Percentiles rank a stretch among this genome's conserved stretches.
Evolutionary conservation across 768 basidiomycete species (phyloP).

Genomic region (Amanita brunnescens): DNA sequence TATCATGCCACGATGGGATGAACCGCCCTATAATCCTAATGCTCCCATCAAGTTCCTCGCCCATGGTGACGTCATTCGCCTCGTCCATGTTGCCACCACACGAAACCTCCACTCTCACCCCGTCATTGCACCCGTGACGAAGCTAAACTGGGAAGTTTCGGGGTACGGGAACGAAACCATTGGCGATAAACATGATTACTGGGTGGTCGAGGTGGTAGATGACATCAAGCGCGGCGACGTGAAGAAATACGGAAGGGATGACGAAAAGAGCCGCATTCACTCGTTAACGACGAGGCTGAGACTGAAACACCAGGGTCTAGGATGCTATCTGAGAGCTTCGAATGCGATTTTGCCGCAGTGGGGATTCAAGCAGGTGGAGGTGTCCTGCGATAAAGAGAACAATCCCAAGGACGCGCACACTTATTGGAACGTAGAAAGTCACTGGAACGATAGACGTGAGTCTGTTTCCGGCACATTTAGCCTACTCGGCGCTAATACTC

Average conservation of each 20-base stretch:
- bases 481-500: neutral
- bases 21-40: slow-evolving; percentile 55
- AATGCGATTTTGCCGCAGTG: slow-evolving; percentile 90
- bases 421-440: slow-evolving; percentile 97
- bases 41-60: slow-evolving; percentile 62
- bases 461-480: slow-evolving; percentile 14
- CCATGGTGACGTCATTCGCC: slow-evolving; percentile 71
- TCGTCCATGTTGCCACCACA: slow-evolving; percentile 74
- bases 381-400: slow-evolving; percentile 87
- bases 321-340: slow-evolving; percentile 86
- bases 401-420: slow-evolving; percentile 75
- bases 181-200: slow-evolving; percentile 85
- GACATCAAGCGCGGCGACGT: slow-evolving; percentile 62
- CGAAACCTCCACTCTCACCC: slow-evolving; percentile 91
- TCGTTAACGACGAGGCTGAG: slow-evolving; percentile 86
- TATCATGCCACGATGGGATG: slow-evolving; percentile 76
- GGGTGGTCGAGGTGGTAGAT: slow-evolving; percentile 91
- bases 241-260: slow-evolving; percentile 2
- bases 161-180: slow-evolving; percentile 88
- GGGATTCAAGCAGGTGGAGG: slow-evolving; percentile 99
- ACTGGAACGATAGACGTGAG: slow-evolving; percentile 92
- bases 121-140: slow-evolving; percentile 81
- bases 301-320: slow-evolving; percentile 66
- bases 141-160: slow-evolving; percentile 85
- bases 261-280: slow-evolving; percentile 43